These are phyloP conservation scores for Ustilago trichophora DNA, from an alignment of 1,284 basidiomycete species.

Conservation along the genomic window DNA sequence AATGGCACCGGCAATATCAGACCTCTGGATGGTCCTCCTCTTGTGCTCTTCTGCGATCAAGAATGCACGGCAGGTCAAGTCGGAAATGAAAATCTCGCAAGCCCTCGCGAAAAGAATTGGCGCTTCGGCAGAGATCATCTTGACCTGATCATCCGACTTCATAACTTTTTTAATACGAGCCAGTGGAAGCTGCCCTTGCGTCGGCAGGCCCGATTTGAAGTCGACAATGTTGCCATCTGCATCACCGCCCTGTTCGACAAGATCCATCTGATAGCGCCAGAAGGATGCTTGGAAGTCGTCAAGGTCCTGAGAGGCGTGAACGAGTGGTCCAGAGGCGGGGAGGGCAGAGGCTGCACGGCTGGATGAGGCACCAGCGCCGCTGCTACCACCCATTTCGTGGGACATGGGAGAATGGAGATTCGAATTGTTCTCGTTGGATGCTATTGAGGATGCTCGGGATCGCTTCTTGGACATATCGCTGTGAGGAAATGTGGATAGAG, in stretches of 20 bases:
- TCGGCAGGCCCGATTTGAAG: conserved; percentile 55
- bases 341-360: conserved; percentile 16
- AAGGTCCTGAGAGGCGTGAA: conserved; percentile 43
- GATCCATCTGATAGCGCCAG: conserved; percentile 62
- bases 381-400: background rate
- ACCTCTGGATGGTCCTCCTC: conserved; percentile 63
- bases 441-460: conserved; percentile 38
- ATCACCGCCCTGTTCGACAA: conserved; percentile 58
- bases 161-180: conserved; percentile 66
- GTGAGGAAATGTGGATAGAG: too few relatives aligned
- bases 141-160: conserved; percentile 65
- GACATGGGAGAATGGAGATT: conserved; percentile 7
- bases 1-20: conserved; percentile 63
- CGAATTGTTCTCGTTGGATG: conserved; percentile 24
- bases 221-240: conserved; percentile 56
- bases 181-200: conserved; percentile 60
- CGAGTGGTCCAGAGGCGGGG: conserved; percentile 34
- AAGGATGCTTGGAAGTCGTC: conserved; percentile 59
- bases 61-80: conserved; percentile 64
- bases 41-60: conserved; percentile 63
- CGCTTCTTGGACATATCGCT: conserved; percentile 50
- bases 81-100: conserved; percentile 67
- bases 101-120: conserved; percentile 65
- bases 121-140: conserved; percentile 66
- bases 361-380: conserved; percentile 16